Base-by-base conservation (phyloP, 345 rosid genomes). In the Citrus hindsii region DNA sequence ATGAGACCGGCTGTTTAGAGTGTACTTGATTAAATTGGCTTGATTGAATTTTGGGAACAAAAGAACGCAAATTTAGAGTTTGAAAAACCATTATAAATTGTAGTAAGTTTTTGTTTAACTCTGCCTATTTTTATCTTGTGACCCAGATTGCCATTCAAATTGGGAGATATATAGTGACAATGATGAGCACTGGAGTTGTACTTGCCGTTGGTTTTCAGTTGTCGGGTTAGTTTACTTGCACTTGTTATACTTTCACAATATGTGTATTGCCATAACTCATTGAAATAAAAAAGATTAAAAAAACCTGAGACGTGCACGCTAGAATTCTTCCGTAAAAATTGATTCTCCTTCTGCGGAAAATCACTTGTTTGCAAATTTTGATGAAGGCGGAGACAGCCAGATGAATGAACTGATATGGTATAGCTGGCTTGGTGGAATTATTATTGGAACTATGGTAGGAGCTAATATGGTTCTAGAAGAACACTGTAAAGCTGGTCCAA, bases 401-500 rank as follows among this genome's bases (percentile, higher is more conserved):
- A 89, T 95, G 95, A 85, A 92, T 80, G 78, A 85, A 35, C 84
- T 95, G 84, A 85, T 91, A 83, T 95, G 99, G 97, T 93, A 88
- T 88, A 95, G 99, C 86, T 95, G 98, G 99, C 91, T 95, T 78
- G 99, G 99, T 75, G 97, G 99, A 46, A 75, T 93, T 80, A 91
- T 93, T 77, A 95, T 95, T 71, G 98, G 98, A 78, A 92, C 99
- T 0, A 93, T 95, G 98, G 89, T 87, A 58, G 99, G 99, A 37
- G 85, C 98, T 72, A 95, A 95, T 83, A 87, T 88, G 92, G 99
- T 92, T 83, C 85, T 95, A 62, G 99, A 93, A 71, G 98, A 95
- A 62, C 97, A 92, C 72, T 93, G 94, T 85, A 87, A 96, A 82
- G 93, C 98, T 25, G 98, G 98, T 81, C 98, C 99, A 0, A 90